A percentile compares a stretch with the other conserved stretches of the same genome.
phyloP scores from a whole-genome alignment of 495 filamentous ascomycete genomes.

The Recurvomyces mirabilis region DNA sequence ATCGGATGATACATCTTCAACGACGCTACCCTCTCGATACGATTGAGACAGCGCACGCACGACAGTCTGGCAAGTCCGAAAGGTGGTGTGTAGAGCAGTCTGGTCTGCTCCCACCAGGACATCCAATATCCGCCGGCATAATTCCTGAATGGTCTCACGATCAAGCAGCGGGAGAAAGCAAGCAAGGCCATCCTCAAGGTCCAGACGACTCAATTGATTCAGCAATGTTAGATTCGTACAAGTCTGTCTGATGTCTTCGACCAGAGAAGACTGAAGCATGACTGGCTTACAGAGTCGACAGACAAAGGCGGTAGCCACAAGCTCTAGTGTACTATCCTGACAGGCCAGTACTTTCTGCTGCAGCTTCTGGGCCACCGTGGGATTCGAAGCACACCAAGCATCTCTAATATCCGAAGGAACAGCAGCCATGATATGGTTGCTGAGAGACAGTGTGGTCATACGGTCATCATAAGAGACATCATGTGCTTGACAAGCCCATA shows the following conservation, averaged over 20 bases:
- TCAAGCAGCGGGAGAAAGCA: no score
- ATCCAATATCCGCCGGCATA: no score
- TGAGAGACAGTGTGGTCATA: slow-evolving; percentile 40
- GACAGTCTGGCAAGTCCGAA: no score
- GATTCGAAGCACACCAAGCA: slow-evolving; percentile 37
- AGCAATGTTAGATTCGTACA: no score
- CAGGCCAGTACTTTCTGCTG: slow-evolving; percentile 37
- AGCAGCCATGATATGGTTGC: slow-evolving; percentile 37
- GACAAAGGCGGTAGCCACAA: slow-evolving; percentile 20
- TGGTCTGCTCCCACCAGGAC: no score
- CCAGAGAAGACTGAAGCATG: not conserved
- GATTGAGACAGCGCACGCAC: no score
- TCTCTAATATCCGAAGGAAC: slow-evolving; percentile 34
- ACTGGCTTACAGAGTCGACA: slow-evolving; percentile 7
- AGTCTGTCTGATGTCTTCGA: slow-evolving; percentile 10
- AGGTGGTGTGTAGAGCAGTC: no score
- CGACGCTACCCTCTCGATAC: slow-evolving; percentile 32
- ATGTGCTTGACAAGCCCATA: slow-evolving; percentile 38
- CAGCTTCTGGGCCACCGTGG: slow-evolving; percentile 39
- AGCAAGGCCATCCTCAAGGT: no score
- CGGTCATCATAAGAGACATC: slow-evolving; percentile 32
- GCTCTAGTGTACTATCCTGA: slow-evolving; percentile 32
- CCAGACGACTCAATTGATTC: no score
- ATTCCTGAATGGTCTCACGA: no score
- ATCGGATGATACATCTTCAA: no score